These are phyloP conservation scores for Aspergillus wentii DNA, from an alignment of 495 filamentous ascomycete genomes.

Conservation along the genomic window DNA sequence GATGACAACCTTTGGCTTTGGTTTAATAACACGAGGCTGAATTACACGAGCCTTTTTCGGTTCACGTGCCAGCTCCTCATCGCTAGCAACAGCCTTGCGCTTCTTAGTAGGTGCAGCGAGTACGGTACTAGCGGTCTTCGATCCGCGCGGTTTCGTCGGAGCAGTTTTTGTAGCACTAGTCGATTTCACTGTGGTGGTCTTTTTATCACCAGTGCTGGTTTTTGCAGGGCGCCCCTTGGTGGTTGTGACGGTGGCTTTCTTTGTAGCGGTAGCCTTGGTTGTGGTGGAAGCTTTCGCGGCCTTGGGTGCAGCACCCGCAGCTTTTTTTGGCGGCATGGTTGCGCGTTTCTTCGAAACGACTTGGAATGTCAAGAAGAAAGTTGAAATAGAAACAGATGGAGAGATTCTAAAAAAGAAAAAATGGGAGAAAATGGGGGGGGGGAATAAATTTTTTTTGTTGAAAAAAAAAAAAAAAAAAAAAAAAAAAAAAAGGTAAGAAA, in stretches of 20 bases:
- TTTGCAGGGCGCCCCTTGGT: slow-evolving; percentile 11
- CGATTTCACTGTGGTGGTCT: slow-evolving; percentile 1
- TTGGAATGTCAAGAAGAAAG: slow-evolving; percentile 2
- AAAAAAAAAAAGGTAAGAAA: slow-evolving; percentile 13
- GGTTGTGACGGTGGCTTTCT: slow-evolving; percentile 9
- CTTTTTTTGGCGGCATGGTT: slow-evolving; percentile 35
- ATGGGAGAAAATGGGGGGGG: slow-evolving; percentile 6
- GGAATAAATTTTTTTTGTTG: neutral
- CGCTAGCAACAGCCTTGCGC: slow-evolving; percentile 33
- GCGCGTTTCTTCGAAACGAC: neutral
- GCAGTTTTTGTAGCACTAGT: slow-evolving; percentile 12
- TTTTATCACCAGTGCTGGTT: slow-evolving; percentile 4
- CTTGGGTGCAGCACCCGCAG: slow-evolving; percentile 12
- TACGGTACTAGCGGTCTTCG: slow-evolving; percentile 13
- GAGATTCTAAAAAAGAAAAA: slow-evolving; percentile 10
- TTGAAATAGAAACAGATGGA: neutral
- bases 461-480: slow-evolving; percentile 6
- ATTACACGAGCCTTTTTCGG: slow-evolving; percentile 23
- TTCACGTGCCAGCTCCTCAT: slow-evolving; percentile 23
- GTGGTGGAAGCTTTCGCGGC: slow-evolving; percentile 8
- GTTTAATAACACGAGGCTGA: slow-evolving; percentile 17
- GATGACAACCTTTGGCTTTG: slow-evolving; percentile 32
- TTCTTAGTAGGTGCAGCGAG: slow-evolving; percentile 25
- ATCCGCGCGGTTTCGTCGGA: slow-evolving; percentile 9
- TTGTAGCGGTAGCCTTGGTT: slow-evolving; percentile 7